Evolutionary conservation across 257 asterid genomes (phyloP).

Genomic region (Catharanthus roseus): DNA sequence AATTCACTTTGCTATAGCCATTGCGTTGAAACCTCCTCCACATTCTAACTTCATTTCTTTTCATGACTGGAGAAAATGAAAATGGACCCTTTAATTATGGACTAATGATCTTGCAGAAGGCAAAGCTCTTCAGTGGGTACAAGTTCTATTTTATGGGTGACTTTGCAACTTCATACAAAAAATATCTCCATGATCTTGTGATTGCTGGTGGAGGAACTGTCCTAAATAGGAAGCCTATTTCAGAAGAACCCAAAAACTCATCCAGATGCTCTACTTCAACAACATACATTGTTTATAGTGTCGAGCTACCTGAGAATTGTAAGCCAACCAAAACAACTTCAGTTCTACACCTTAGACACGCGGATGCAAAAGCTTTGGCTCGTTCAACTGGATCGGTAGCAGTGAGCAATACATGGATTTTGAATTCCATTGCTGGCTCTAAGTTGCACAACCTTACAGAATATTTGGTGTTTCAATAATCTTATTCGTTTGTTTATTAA

Average conservation of each 20-base stretch:
- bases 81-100: background rate
- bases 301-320: slow-evolving; percentile 50
- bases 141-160: slow-evolving; percentile 65
- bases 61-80: no score
- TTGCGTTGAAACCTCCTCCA: background rate
- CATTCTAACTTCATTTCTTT: background rate
- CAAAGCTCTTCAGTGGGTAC: slow-evolving; percentile 67
- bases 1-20: background rate
- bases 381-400: slow-evolving; percentile 50
- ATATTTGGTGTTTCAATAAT: background rate
- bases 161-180: slow-evolving; percentile 60
- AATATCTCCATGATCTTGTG: slow-evolving; percentile 74
- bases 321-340: slow-evolving; percentile 25
- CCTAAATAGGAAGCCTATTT: slow-evolving; percentile 68
- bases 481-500: background rate
- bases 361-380: slow-evolving; percentile 58
- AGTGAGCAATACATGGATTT: slow-evolving; percentile 69
- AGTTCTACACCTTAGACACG: slow-evolving; percentile 32
- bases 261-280: slow-evolving; percentile 20
- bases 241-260: slow-evolving; percentile 27
- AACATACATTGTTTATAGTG: slow-evolving; percentile 50
- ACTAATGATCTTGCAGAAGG: slow-evolving; percentile 51
- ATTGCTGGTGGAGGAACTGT: slow-evolving; percentile 81
- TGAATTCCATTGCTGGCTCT: slow-evolving; percentile 72
- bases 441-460: slow-evolving; percentile 35